Base-by-base conservation (phyloP, 257 asterid species). In the Henckelia pumila region DNA sequence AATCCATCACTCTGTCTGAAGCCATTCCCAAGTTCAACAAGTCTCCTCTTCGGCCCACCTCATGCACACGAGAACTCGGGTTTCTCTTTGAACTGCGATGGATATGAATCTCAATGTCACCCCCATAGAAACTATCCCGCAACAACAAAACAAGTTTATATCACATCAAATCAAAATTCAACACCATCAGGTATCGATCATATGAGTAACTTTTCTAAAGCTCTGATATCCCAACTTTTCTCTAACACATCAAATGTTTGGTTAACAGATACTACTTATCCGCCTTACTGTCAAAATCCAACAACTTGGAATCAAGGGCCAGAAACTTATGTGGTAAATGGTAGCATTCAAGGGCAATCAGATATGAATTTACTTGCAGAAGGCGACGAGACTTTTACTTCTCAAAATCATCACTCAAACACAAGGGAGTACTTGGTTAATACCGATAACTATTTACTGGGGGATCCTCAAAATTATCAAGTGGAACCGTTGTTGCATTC, bases 1-100 rank as follows among this genome's bases (percentile, higher is more conserved):
- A 84, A 85, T 25, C 57, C 59, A 63, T 73, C 82, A 0, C 61
- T 90, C 19, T 10, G 85, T 57, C 76, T 52, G 56, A 63, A 61
- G 6, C 83, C 89, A 8, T 90, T 83, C 32, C 95, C 97, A 2
- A 70, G 52, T 59, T 66, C n/a, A 1, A 53, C 21, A 0, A 71
- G 81, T 28, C 85, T 83, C 14, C 80, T 67, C 59, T 88, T 90
- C 61, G 77, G 81, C 63, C 47, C 80, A 2, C n/a, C 9, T 6
- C n/a, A n/a, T n/a, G 19, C 64, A 55, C 63, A 19, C 17, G 79
- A 65, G 9, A 4, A 32, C 25, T 14, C 81, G 3, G 57, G 67
- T 9, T 66, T 72, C 44, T 62, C 82, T 19, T 55, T 77, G 30
- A 68, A 24, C 32, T 68, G 79, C 62, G 61, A 59, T 17, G 58